Conservation (phyloP, 2,329 filamentous ascomycete species). For the Arthrobotrys sinensis region DNA sequence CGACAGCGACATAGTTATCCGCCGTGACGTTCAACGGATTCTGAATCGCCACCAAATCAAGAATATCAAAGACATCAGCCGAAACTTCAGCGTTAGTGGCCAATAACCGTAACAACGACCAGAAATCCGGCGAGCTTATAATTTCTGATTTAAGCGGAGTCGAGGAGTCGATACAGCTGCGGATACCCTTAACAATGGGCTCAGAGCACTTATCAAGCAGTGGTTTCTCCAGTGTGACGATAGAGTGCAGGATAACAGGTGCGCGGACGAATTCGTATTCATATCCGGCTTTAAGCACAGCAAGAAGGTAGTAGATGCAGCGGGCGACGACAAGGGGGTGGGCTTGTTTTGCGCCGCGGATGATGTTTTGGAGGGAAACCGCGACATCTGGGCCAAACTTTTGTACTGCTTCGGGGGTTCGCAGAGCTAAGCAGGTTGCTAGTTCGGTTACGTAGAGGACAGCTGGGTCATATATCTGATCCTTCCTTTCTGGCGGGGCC, state of each 20-base stretch:
- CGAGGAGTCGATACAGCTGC: conserved; percentile 78
- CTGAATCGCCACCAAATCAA: conserved; percentile 81
- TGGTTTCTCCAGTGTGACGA: conserved; percentile 87
- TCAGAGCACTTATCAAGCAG: conserved; percentile 81
- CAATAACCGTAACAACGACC: conserved; percentile 86
- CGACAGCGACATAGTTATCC: conserved; percentile 93
- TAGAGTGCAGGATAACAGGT: conserved; percentile 89
- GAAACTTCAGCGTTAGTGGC: conserved; percentile 80
- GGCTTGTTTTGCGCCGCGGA: conserved; percentile 83
- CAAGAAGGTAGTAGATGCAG: conserved; percentile 87
- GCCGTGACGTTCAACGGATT: conserved; percentile 87
- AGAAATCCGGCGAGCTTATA: conserved; percentile 97
- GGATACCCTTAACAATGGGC: conserved; percentile 83
- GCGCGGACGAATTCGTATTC: conserved; percentile 92
- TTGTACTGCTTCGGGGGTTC: conserved; percentile 80
- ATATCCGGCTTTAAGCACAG: conserved; percentile 85
- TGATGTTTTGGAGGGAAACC: conserved; percentile 82
- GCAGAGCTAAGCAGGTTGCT: conserved; percentile 83
- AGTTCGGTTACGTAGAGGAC: conserved; percentile 93
- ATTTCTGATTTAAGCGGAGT: conserved; percentile 83
- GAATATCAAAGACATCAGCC: conserved; percentile 85
- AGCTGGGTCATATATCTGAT: conserved; percentile 83
- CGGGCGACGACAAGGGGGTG: conserved; percentile 88
- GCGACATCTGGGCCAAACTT: conserved; percentile 84
- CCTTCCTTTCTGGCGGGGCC: conserved; percentile 71